Evolutionary conservation across 2,329 filamentous ascomycete genomes (phyloP).

Genomic region (Talaromyces sp.): DNA sequence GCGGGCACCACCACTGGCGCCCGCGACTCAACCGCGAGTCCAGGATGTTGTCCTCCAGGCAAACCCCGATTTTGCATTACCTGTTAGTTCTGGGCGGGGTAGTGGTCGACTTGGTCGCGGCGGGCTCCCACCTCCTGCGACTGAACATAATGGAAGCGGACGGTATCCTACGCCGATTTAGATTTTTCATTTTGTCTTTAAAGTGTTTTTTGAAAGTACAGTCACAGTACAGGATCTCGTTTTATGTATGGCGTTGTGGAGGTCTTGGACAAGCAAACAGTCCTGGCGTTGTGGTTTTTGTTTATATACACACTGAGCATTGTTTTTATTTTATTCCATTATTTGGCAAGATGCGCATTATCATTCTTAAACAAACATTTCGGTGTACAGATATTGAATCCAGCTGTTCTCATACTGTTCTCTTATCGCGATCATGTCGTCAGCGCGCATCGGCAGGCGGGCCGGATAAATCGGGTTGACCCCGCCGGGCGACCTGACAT

Average conservation of each 20-base stretch:
- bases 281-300: not conserved
- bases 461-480: not conserved
- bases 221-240: not conserved
- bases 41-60: slow-evolving; percentile 69
- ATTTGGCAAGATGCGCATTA: not conserved
- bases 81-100: slow-evolving; percentile 26
- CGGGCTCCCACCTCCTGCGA: slow-evolving; percentile 13
- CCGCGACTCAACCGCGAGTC: slow-evolving; percentile 49
- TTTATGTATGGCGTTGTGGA: not conserved
- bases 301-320: not conserved
- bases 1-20: slow-evolving; percentile 20
- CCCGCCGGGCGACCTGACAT: not conserved
- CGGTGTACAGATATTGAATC: not conserved
- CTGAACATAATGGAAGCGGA: not conserved
- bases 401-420: no score
- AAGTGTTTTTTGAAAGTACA: not conserved
- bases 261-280: not conserved
- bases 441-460: not conserved
- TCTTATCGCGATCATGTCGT: not conserved
- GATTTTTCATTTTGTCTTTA: not conserved
- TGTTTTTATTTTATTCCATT: not conserved
- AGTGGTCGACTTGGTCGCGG: slow-evolving; percentile 9
- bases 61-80: slow-evolving; percentile 82
- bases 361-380: not conserved
- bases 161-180: not conserved